These are phyloP conservation scores for Raffaelea albimanens DNA, from an alignment of 2,329 filamentous ascomycete species.

Conservation along the genomic window DNA sequence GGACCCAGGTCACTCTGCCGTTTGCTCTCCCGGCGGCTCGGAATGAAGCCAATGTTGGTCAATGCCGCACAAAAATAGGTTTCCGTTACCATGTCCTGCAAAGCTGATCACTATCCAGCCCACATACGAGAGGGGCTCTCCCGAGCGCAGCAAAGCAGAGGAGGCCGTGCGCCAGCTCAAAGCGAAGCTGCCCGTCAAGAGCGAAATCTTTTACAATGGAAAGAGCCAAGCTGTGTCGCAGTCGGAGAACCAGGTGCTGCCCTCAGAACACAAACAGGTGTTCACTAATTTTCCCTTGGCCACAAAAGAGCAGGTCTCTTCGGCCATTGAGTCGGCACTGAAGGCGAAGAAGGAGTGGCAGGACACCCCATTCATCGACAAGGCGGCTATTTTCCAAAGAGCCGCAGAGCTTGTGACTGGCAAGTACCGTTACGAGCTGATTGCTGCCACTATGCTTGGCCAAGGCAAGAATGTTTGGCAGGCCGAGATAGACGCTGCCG, in stretches of 20 bases:
- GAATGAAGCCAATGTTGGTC: too few species aligned
- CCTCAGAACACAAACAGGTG: background rate
- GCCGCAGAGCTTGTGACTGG: conserved; percentile 79
- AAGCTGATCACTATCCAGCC: too few species aligned
- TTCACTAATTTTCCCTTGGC: background rate
- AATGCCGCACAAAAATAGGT: too few species aligned
- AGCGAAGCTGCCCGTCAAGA: background rate
- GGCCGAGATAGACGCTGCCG: conserved; percentile 90
- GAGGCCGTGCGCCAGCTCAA: background rate
- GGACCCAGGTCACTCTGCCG: too few species aligned
- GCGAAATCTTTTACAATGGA: background rate
- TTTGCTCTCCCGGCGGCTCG: too few species aligned
- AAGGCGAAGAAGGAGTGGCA: conserved; percentile 80
- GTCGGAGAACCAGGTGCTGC: background rate
- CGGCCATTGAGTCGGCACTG: conserved; percentile 74
- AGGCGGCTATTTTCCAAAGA: conserved; percentile 88
- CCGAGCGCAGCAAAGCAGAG: background rate
- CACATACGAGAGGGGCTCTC: background rate
- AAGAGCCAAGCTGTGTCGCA: background rate
- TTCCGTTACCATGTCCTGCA: too few species aligned
- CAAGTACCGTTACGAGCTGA: conserved; percentile 92
- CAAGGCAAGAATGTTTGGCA: conserved; percentile 98
- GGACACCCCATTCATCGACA: conserved; percentile 76
- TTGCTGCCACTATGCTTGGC: conserved; percentile 89
- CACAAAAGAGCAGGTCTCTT: conserved; percentile 38